These are phyloP conservation scores for Myxozyma udenii DNA, from an alignment of 805 yeast genomes.

Conservation along the genomic window DNA sequence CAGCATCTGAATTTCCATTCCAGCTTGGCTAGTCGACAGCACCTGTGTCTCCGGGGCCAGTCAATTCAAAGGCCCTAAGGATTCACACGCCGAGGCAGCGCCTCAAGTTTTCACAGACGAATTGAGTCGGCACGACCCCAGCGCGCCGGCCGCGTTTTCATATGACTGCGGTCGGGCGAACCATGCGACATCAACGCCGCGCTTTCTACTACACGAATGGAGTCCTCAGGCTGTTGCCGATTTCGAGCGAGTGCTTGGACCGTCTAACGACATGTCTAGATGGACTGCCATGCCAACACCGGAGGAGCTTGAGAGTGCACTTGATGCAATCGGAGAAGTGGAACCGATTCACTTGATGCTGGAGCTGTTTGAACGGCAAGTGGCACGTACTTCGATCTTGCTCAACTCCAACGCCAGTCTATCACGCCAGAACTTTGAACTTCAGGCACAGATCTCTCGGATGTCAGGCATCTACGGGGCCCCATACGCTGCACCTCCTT, in stretches of 20 bases:
- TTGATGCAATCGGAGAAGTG: conserved; percentile 6
- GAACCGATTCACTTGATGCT: conserved; percentile 8
- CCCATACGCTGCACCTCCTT: neutral
- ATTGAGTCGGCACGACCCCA: neutral
- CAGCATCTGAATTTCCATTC: no score
- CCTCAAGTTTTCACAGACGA: no score
- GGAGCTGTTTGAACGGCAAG: conserved; percentile 23
- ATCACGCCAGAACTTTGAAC: conserved; percentile 9
- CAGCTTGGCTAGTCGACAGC: no score
- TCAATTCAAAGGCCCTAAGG: no score
- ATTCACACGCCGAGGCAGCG: no score
- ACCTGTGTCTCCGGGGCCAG: no score
- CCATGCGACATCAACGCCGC: conserved; percentile 5
- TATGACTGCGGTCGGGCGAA: conserved; percentile 18
- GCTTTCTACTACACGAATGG: conserved; percentile 20
- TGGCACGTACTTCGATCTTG: conserved; percentile 20
- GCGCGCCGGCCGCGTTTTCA: conserved; percentile 11
- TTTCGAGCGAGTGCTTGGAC: conserved; percentile 19
- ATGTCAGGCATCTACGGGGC: conserved; percentile 3
- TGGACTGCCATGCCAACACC: conserved; percentile 19
- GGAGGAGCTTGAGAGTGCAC: conserved; percentile 9
- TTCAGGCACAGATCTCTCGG: conserved; percentile 3
- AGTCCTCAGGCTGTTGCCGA: conserved; percentile 6
- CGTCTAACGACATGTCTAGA: conserved; percentile 15
- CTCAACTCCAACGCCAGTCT: conserved; percentile 13